phyloP scores from a whole-genome alignment of 441 rosid genomes.

The Capsella rubella region DNA sequence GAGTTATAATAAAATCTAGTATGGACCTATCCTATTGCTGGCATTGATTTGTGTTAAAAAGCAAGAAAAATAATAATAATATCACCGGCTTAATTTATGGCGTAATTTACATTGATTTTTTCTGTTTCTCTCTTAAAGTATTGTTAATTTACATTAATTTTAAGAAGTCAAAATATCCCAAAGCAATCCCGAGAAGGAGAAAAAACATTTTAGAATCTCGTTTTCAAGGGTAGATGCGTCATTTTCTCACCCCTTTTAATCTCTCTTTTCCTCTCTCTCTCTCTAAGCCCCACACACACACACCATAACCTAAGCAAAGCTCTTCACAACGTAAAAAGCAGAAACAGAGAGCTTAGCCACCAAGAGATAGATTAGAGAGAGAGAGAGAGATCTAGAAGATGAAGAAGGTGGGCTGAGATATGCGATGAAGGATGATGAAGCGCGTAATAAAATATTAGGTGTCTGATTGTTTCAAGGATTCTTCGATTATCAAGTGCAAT shows the following conservation, averaged over 20 bases:
- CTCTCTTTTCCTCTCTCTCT: constrained; percentile 14
- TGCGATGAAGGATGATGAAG: background rate
- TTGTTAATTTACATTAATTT: constrained; percentile 22
- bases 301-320: constrained; percentile 39
- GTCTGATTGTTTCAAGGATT: too few relatives aligned
- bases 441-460: too few relatives aligned
- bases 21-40: background rate
- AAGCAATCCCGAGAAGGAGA: constrained; percentile 33
- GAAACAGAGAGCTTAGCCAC: constrained; percentile 36
- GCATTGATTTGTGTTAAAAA: background rate
- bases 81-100: constrained; percentile 18
- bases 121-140: background rate
- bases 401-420: constrained; percentile 32
- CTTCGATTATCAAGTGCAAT: background rate
- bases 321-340: constrained; percentile 31
- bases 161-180: constrained; percentile 30
- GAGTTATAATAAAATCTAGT: too few relatives aligned
- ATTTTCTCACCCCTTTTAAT: background rate
- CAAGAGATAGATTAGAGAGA: constrained; percentile 4
- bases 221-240: constrained; percentile 16
- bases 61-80: background rate
- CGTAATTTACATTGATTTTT: constrained; percentile 14
- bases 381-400: constrained; percentile 44
- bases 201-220: background rate
- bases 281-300: background rate